A percentile compares a stretch with the other conserved stretches of the same genome.
Evolutionary conservation across 768 basidiomycete genomes (phyloP).

Genomic region (Xanthoconium stramineum): DNA sequence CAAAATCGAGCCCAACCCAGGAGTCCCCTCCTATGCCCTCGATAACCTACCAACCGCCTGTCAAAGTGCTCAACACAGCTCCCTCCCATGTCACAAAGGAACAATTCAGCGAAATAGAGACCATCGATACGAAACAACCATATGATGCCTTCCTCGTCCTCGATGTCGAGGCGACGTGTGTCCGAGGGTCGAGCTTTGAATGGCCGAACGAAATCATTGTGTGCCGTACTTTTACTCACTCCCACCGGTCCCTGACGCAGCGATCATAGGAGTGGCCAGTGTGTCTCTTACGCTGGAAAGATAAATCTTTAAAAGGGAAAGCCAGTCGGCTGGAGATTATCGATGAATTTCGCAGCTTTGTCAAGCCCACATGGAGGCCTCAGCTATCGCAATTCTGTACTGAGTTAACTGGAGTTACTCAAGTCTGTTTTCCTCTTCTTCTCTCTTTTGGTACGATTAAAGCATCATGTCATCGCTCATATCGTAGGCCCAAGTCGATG

Average conservation of each 20-base stretch:
- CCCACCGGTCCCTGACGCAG: constrained; percentile 5
- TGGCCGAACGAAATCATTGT: constrained; percentile 98
- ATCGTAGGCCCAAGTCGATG: constrained; percentile 74
- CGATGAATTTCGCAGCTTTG: constrained; percentile 85
- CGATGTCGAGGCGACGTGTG: constrained; percentile 88
- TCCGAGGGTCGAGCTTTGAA: constrained; percentile 59
- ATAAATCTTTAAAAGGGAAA: constrained; percentile 47
- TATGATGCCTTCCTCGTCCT: constrained; percentile 84
- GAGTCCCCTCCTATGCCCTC: constrained; percentile 16
- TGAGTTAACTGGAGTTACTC: constrained; percentile 85
- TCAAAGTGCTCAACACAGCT: constrained; percentile 1
- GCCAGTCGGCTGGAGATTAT: constrained; percentile 63
- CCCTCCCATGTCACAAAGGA: constrained; percentile 4
- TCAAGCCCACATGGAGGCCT: constrained; percentile 85
- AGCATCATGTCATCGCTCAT: neutral
- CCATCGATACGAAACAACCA: constrained; percentile 36
- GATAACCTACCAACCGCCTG: constrained; percentile 8
- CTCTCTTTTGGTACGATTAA: neutral
- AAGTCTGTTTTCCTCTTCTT: constrained; percentile 52
- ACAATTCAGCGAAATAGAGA: constrained; percentile 1
- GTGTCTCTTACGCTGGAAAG: constrained; percentile 79
- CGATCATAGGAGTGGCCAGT: constrained; percentile 84
- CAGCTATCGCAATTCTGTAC: constrained; percentile 81
- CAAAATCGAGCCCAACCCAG: neutral
- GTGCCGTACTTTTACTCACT: constrained; percentile 29